Conservation (phyloP, 257 asterid genomes). For the Fraxinus cuspidata region DNA sequence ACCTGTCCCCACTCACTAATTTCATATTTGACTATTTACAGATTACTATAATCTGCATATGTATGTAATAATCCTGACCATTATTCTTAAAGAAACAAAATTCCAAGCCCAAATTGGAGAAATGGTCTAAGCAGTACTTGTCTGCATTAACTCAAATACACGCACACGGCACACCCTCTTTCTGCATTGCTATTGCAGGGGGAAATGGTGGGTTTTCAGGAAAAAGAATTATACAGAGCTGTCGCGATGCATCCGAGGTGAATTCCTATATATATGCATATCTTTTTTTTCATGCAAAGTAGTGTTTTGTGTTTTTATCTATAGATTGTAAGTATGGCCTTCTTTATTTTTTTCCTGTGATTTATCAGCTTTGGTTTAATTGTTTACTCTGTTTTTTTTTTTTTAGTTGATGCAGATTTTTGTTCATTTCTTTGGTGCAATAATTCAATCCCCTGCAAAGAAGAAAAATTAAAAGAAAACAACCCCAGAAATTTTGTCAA, state of each 20-base stretch:
- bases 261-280: not conserved
- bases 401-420: not conserved
- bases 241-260: not conserved
- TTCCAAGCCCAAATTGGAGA: not conserved
- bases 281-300: not conserved
- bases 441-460: conserved; percentile 5
- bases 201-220: not conserved
- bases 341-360: not conserved
- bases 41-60: not conserved
- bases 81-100: not conserved
- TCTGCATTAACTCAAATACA: not conserved
- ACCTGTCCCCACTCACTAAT: no score
- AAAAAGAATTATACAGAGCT: not conserved
- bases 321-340: conserved; percentile 31
- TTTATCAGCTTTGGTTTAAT: conserved; percentile 6
- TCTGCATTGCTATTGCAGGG: not conserved
- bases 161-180: not conserved
- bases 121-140: not conserved
- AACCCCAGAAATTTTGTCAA: conserved; percentile 2
- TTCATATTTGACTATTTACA: no score
- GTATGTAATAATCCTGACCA: not conserved
- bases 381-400: not conserved
- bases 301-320: conserved; percentile 1
- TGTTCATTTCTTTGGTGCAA: not conserved
- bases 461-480: not conserved